Evolutionary conservation across 495 filamentous ascomycete species (phyloP).

Genomic region (Penicillium nucicola): DNA sequence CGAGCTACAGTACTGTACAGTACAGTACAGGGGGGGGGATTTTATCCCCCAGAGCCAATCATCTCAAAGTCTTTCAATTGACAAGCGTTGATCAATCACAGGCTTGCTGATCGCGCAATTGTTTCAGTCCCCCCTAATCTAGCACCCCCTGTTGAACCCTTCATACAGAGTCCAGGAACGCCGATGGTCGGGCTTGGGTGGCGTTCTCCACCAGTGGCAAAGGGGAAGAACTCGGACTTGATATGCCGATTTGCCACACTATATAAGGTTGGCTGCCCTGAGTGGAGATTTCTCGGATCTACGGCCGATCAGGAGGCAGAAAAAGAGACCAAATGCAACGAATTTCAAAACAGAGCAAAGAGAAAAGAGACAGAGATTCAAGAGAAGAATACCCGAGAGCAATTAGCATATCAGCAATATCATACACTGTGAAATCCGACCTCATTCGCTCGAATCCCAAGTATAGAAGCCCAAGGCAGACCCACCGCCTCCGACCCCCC

Average conservation of each 20-base stretch:
- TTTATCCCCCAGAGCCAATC: background rate
- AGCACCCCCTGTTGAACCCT: background rate
- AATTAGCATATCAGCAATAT: background rate
- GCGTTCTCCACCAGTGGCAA: conserved; percentile 1
- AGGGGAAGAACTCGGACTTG: background rate
- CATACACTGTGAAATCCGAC: too few relatives aligned
- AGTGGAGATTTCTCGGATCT: conserved; percentile 15
- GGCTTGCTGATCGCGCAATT: background rate
- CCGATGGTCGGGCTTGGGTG: background rate
- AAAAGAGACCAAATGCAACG: background rate
- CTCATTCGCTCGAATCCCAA: background rate
- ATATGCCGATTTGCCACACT: conserved; percentile 6
- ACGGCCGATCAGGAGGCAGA: conserved; percentile 21
- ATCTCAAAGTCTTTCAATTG: background rate
- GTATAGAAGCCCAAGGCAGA: conserved; percentile 1
- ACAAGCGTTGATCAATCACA: background rate
- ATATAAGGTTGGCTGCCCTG: conserved; percentile 21
- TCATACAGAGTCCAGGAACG: background rate
- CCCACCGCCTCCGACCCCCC: conserved; percentile 9
- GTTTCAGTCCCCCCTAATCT: background rate
- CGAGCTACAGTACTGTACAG: background rate
- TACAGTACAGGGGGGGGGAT: background rate
- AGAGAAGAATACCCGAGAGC: background rate
- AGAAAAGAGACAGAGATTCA: background rate
- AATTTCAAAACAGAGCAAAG: too few relatives aligned